Conservation (phyloP, 202 grass and related monocot species). For the Eragrostis tef region DNA sequence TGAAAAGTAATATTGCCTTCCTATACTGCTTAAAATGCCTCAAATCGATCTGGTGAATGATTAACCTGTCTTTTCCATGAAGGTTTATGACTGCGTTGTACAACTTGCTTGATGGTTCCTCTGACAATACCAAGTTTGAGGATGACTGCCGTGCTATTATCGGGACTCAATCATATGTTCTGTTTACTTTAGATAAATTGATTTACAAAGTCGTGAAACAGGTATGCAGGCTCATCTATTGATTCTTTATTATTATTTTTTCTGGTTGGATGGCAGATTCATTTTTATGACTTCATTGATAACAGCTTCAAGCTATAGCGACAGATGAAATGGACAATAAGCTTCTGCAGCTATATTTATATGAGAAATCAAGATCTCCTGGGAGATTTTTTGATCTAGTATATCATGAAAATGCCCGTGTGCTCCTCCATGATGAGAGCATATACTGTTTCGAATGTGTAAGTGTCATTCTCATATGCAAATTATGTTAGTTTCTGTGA, state of each 20-base stretch:
- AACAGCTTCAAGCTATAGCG: conserved; percentile 91
- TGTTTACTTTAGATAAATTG: conserved; percentile 96
- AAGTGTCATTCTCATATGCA: conserved; percentile 46
- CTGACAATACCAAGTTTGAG: conserved; percentile 96
- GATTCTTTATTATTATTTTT: neutral
- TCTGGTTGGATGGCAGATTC: conserved; percentile 32
- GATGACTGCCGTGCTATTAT: conserved; percentile 91
- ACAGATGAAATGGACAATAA: conserved; percentile 95
- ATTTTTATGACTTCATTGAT: conserved; percentile 27
- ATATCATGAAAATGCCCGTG: conserved; percentile 96
- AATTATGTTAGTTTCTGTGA: neutral
- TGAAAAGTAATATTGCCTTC: conserved; percentile 65
- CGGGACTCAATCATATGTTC: conserved; percentile 89
- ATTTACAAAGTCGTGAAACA: conserved; percentile 98
- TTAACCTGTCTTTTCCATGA: conserved; percentile 45
- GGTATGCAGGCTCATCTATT: conserved; percentile 43
- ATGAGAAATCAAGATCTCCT: conserved; percentile 83
- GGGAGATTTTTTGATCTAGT: conserved; percentile 74
- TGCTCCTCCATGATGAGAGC: conserved; percentile 77
- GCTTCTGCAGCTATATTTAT: conserved; percentile 87
- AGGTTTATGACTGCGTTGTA: conserved; percentile 87
- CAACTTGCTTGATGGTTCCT: conserved; percentile 87
- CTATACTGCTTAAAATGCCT: conserved; percentile 3
- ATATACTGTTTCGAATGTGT: conserved; percentile 92
- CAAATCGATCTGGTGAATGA: conserved; percentile 16